These are phyloP conservation scores for Jatropha curcas DNA, from an alignment of 345 rosid genomes.

Conservation along the genomic window DNA sequence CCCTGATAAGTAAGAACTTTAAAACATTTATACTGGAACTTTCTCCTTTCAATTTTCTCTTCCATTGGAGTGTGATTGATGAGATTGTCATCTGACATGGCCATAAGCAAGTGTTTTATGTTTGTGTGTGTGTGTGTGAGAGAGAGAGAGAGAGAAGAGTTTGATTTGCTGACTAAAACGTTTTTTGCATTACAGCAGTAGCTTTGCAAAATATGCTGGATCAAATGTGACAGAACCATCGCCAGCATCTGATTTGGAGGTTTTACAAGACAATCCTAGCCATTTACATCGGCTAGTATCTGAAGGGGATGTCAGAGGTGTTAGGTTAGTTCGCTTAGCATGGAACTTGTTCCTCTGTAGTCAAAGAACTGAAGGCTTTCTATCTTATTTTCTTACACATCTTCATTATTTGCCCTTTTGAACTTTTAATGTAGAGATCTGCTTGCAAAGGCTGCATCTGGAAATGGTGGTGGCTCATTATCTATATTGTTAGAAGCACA, in stretches of 20 bases:
- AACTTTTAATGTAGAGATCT: slow-evolving; percentile 51
- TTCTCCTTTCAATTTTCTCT: neutral
- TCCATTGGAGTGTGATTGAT: neutral
- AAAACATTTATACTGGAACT: slow-evolving; percentile 10
- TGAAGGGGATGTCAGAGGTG: slow-evolving; percentile 75
- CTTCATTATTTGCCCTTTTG: neutral
- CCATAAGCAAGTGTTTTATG: neutral
- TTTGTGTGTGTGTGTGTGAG: neutral
- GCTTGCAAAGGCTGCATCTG: slow-evolving; percentile 70
- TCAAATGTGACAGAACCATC: slow-evolving; percentile 57
- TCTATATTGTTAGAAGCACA: slow-evolving; percentile 72
- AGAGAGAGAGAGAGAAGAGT: too few relatives aligned
- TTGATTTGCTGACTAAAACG: slow-evolving; percentile 1
- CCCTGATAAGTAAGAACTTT: slow-evolving; percentile 75
- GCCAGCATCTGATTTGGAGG: slow-evolving; percentile 46
- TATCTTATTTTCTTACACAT: slow-evolving; percentile 7
- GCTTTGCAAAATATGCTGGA: slow-evolving; percentile 47
- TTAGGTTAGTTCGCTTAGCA: slow-evolving; percentile 59
- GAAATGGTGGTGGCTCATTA: slow-evolving; percentile 49
- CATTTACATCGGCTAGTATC: slow-evolving; percentile 71
- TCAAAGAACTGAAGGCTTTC: slow-evolving; percentile 18
- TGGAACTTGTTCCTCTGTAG: slow-evolving; percentile 16
- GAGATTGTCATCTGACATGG: neutral
- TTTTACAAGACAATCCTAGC: slow-evolving; percentile 53
- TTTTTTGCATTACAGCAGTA: slow-evolving; percentile 46